These are phyloP conservation scores for Monocercomonoides exilis DNA, from an alignment of 78 protist species.

Conservation along the genomic window DNA sequence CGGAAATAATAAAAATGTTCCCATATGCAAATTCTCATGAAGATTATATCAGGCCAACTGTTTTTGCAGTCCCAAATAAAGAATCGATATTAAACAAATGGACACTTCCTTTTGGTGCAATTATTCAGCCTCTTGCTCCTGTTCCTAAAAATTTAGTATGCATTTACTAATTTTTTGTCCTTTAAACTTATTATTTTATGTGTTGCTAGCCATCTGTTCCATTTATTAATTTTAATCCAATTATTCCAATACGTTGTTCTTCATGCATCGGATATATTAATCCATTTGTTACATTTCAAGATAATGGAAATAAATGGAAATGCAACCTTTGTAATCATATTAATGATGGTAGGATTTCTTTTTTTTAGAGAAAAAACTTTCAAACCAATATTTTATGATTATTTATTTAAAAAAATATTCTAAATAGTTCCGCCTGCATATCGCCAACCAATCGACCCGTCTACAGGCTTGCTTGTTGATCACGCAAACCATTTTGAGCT, in stretches of 20 bases:
- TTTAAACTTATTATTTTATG: too few relatives aligned
- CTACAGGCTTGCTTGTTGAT: constrained; percentile 47
- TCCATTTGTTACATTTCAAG: constrained; percentile 43
- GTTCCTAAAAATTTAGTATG: neutral
- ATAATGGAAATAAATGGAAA: constrained; percentile 43
- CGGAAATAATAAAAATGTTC: neutral
- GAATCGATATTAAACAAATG: neutral
- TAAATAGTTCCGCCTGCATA: too few relatives aligned
- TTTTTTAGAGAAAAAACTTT: neutral
- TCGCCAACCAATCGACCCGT: too few relatives aligned
- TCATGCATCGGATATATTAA: constrained; percentile 62
- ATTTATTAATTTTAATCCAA: constrained; percentile 13
- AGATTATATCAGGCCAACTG: constrained; percentile 12
- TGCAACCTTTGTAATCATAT: constrained; percentile 42
- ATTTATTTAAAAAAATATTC: too few relatives aligned
- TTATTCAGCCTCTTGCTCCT: constrained; percentile 23
- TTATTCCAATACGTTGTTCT: constrained; percentile 43
- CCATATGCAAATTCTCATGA: constrained; percentile 1
- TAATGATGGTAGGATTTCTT: constrained; percentile 4
- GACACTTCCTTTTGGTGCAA: constrained; percentile 24
- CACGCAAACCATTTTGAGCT: constrained; percentile 49
- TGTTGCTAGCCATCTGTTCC: neutral
- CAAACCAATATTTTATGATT: neutral
- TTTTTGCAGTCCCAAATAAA: neutral
- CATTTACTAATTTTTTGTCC: neutral